Conservation (phyloP, 2,329 filamentous ascomycete genomes). For the Penicillium sclerotigenum region DNA sequence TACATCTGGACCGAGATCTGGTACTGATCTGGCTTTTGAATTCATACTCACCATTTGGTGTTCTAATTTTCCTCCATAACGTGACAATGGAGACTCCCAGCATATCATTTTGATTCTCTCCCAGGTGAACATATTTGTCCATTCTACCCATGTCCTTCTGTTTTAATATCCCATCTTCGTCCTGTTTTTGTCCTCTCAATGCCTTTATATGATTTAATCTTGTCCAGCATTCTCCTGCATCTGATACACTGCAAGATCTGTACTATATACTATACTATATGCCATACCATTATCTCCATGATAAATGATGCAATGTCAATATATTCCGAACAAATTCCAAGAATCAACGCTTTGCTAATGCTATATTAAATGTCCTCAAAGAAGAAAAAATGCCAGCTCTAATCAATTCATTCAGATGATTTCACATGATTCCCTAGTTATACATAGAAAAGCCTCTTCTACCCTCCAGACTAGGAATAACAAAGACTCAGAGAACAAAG, state of each 20-base stretch:
- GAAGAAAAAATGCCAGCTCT: too few species aligned
- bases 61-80: conserved; percentile 3
- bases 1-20: conserved; percentile 69
- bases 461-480: too few species aligned
- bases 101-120: neutral
- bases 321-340: neutral
- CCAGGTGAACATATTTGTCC: conserved; percentile 3
- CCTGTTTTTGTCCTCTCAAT: neutral
- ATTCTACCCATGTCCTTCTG: neutral
- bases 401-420: too few species aligned
- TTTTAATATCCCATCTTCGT: conserved; percentile 12
- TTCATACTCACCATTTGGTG: neutral
- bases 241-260: neutral
- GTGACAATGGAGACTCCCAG: neutral
- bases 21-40: conserved; percentile 25
- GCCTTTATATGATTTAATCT: conserved; percentile 6
- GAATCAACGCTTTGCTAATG: neutral
- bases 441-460: too few species aligned
- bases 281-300: conserved; percentile 1
- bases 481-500: conserved; percentile 2
- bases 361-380: neutral
- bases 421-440: too few species aligned
- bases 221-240: neutral
- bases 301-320: conserved; percentile 13
- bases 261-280: conserved; percentile 12